Evolutionary conservation across 2,329 filamentous ascomycete species (phyloP).

Genomic region (Parastagonospora nodorum): DNA sequence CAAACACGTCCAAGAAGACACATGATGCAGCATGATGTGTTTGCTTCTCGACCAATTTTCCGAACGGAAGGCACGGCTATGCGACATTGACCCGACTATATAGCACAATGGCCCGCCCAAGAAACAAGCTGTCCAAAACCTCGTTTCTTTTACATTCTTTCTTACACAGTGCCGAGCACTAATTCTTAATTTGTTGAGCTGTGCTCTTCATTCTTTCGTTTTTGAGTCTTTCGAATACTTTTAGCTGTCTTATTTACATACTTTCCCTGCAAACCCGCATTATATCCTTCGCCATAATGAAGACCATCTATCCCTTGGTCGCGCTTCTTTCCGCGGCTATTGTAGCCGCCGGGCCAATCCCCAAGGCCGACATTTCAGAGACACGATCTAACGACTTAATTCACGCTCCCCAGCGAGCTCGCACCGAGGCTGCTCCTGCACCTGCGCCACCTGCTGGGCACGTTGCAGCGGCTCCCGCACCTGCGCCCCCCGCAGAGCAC

Average conservation of each 20-base stretch:
- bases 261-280: background rate
- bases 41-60: conserved; percentile 12
- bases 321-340: conserved; percentile 23
- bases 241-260: background rate
- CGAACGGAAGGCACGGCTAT: conserved; percentile 4
- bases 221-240: conserved; percentile 3
- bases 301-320: conserved; percentile 30
- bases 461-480: conserved; percentile 12
- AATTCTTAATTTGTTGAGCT: conserved; percentile 27
- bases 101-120: conserved; percentile 4
- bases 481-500: background rate
- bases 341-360: conserved; percentile 27
- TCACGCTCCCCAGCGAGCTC: conserved; percentile 9
- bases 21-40: conserved; percentile 8
- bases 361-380: conserved; percentile 5
- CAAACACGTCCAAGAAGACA: conserved; percentile 19
- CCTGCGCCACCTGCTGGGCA: conserved; percentile 6
- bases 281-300: conserved; percentile 21
- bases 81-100: conserved; percentile 10
- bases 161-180: conserved; percentile 29
- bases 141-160: conserved; percentile 13
- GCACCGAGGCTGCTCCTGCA: conserved; percentile 15
- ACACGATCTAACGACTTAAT: conserved; percentile 7
- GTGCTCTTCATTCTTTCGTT: conserved; percentile 28
- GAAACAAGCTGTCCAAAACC: conserved; percentile 2